A percentile compares a stretch with the other conserved stretches of the same genome.
Conservation (phyloP, 1,284 basidiomycete species). For the Dichomitus squalens region DNA sequence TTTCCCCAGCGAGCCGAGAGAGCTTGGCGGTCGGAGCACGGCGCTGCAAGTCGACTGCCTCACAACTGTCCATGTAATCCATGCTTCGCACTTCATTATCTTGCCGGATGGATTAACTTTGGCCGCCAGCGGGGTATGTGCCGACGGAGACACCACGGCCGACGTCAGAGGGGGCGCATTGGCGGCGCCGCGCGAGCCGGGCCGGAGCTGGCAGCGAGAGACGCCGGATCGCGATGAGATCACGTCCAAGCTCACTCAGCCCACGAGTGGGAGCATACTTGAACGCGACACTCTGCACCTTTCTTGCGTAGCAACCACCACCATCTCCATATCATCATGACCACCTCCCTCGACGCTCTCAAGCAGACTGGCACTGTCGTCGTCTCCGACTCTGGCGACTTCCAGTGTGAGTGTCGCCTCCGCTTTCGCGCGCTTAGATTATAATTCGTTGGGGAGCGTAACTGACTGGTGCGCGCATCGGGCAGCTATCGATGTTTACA, state of each 20-base stretch:
- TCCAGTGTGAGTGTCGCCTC: constrained; percentile 79
- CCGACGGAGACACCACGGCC: neutral
- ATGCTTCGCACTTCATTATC: no score
- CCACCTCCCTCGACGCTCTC: constrained; percentile 85
- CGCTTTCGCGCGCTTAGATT: constrained; percentile 2
- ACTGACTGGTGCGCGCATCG: constrained; percentile 12
- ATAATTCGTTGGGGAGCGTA: neutral
- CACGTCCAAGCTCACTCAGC: constrained; percentile 26
- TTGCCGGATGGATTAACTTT: no score
- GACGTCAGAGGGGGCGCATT: neutral
- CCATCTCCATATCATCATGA: constrained; percentile 56
- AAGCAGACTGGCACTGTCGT: constrained; percentile 92
- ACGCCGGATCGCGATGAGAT: constrained; percentile 24
- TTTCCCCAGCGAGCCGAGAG: no score
- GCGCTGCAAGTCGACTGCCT: no score
- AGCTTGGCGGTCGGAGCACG: no score
- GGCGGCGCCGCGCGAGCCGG: neutral
- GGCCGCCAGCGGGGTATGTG: neutral
- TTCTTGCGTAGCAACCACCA: constrained; percentile 16
- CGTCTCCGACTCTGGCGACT: constrained; percentile 92
- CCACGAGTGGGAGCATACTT: constrained; percentile 14
- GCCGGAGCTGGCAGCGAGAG: constrained; percentile 9
- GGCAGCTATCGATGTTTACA: constrained; percentile 86
- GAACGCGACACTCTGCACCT: constrained; percentile 5
- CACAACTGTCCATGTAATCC: no score